Base-by-base conservation (phyloP, 768 basidiomycete species). In the Kwoniella mangroviensis region DNA sequence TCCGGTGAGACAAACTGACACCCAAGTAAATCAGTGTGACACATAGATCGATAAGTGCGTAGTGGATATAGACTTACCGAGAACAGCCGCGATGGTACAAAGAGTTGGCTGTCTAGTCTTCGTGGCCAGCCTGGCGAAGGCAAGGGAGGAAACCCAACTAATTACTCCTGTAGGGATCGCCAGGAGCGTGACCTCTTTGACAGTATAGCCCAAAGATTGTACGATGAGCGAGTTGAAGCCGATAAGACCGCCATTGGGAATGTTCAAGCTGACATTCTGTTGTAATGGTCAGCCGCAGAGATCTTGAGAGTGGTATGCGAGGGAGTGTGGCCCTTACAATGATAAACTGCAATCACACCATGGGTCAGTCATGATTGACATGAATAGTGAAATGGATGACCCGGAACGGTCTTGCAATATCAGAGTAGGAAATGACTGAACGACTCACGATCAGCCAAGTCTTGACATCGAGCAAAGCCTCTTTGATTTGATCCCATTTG, bases 91-190 rank as follows among this genome's bases (percentile, higher is more conserved):
- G 49, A 63, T 43, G 28, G 56, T 57, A 55, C 34, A 52, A 7
- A 40, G 17, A n/a, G 51, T 19, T 68, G 61, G 43, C 26, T 63
- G 42, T 51, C 61, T 52, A 26, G 51, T 75, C 64, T 72, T 71
- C 56, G 68, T 67, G 1, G 73, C 69, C 52, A 76, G 56, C 61
- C 40, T 71, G 40, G 69, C 68, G 53, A 73, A 73, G 34, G 73
- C 3, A 10, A 77, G 49, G 0, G 74, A 73, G 4, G 64, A 60
- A 21, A 77, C 51, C 76, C 74, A 74, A 10, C 61, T 65, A 54
- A 75, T 71, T 10, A 79, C 49, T 28, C 77, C 77, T 13, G 77
- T 79, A 3, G 77, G 77, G 42, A 79, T 75, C 13, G 55, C 68
- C n/a, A 79, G 55, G 6, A 76, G 56, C n/a, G 43, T 64, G 0